These are phyloP conservation scores for Trichoderma hamatum DNA, from an alignment of 2,329 filamentous ascomycete species.

Conservation along the genomic window DNA sequence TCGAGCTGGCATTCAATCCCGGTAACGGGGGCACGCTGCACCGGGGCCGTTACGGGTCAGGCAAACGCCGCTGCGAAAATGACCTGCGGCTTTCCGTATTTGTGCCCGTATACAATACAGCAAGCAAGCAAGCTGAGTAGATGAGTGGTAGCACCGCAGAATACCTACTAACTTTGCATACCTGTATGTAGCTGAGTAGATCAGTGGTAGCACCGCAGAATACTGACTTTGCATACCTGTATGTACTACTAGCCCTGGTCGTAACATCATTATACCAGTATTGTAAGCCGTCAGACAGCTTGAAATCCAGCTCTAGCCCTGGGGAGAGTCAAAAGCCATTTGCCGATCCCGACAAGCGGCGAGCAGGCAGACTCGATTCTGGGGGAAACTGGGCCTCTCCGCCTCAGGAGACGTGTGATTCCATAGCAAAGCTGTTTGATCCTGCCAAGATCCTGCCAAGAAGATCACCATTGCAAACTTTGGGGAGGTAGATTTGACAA, in stretches of 20 bases:
- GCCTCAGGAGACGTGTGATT: not conserved
- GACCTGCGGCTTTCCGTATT: not conserved
- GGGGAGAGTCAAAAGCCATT: not conserved
- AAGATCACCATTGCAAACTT: not conserved
- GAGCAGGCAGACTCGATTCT: not conserved
- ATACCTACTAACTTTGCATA: no score
- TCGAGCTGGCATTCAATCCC: not conserved
- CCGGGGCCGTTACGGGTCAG: conserved; percentile 1
- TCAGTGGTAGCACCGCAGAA: not conserved
- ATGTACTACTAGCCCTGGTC: not conserved
- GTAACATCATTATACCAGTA: not conserved
- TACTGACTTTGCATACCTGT: not conserved
- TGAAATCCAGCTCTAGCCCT: not conserved
- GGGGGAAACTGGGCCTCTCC: not conserved
- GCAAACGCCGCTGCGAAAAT: not conserved
- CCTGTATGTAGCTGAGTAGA: no score
- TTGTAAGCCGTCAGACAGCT: not conserved
- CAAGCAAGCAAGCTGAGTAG: not conserved
- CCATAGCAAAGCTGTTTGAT: not conserved
- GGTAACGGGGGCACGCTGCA: not conserved
- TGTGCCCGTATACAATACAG: not conserved
- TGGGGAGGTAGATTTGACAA: not conserved
- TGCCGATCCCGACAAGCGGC: conserved; percentile 1
- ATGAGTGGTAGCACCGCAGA: not conserved
- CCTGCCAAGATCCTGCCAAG: conserved; percentile 18